These are phyloP conservation scores for Podospora pseudocomata DNA, from an alignment of 495 filamentous ascomycete species.

Conservation along the genomic window DNA sequence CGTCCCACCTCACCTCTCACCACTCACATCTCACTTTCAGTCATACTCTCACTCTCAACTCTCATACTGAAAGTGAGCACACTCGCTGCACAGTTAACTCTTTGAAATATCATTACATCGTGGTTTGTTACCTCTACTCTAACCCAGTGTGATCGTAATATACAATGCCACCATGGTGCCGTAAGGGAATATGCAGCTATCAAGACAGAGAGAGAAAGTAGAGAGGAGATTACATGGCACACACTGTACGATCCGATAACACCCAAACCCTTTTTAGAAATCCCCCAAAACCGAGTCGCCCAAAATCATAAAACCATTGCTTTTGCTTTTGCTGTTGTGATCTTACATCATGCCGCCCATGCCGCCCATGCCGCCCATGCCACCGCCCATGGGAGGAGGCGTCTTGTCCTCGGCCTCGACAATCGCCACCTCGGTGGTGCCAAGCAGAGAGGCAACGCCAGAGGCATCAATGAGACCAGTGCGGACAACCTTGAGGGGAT, in stretches of 20 bases:
- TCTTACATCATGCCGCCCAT: conserved; percentile 55
- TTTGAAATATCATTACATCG: conserved; percentile 6
- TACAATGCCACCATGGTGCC: conserved; percentile 26
- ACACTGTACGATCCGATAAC: conserved; percentile 32
- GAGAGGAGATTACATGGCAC: conserved; percentile 38
- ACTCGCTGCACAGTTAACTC: neutral
- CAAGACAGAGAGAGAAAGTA: conserved; percentile 28
- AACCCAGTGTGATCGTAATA: conserved; percentile 31
- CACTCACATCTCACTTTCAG: neutral
- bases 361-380: conserved; percentile 58
- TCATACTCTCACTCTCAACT: neutral
- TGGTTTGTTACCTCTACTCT: conserved; percentile 27
- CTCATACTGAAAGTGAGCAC: too few relatives aligned
- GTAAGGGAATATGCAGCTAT: conserved; percentile 25
- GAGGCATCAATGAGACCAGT: conserved; percentile 91
- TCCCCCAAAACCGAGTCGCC: conserved; percentile 32
- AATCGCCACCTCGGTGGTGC: conserved; percentile 96
- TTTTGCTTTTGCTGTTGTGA: conserved; percentile 20
- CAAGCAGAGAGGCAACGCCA: conserved; percentile 93
- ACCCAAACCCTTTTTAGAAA: conserved; percentile 29
- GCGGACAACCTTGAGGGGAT: conserved; percentile 98
- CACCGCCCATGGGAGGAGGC: conserved; percentile 52
- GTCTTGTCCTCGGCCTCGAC: conserved; percentile 96
- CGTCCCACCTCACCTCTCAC: neutral
- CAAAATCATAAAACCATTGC: conserved; percentile 23